phyloP scores from a whole-genome alignment of 257 asterid genomes.

The Phtheirospermum japonicum region DNA sequence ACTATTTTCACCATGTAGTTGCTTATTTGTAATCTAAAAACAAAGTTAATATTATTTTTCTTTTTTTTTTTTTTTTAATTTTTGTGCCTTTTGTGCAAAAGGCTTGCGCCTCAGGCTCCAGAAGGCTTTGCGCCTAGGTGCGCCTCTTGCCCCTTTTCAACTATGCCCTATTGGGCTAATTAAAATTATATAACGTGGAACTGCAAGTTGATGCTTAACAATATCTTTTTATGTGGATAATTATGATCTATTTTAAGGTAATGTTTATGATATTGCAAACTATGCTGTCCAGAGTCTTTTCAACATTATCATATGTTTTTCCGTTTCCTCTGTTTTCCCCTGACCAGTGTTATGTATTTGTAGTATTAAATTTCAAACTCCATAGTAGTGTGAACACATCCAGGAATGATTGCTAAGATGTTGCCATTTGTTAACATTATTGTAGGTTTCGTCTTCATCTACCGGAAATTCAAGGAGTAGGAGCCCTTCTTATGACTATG shows the following conservation, averaged over 20 bases:
- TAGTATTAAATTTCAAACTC: background rate
- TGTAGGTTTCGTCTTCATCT: background rate
- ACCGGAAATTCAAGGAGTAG: slow-evolving; percentile 42
- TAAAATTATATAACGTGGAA: no score
- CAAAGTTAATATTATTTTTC: no score
- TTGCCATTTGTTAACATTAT: background rate
- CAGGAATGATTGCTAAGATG: slow-evolving; percentile 19
- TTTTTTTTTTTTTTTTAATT: no score
- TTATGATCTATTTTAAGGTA: background rate
- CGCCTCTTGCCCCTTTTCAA: no score
- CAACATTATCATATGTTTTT: background rate
- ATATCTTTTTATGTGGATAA: background rate
- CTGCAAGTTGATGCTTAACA: no score
- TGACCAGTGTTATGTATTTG: background rate
- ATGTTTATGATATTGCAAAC: background rate
- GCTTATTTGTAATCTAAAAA: no score
- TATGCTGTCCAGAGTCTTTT: background rate
- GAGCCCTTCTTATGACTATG: slow-evolving; percentile 48
- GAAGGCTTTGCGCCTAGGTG: no score
- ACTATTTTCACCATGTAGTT: no score
- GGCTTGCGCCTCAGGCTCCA: no score
- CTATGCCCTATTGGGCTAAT: no score
- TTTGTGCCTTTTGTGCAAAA: no score
- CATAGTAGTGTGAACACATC: slow-evolving; percentile 15
- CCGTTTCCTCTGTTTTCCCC: background rate